These are phyloP conservation scores for Exidia glandulosa DNA, from an alignment of 768 basidiomycete genomes.

Conservation along the genomic window DNA sequence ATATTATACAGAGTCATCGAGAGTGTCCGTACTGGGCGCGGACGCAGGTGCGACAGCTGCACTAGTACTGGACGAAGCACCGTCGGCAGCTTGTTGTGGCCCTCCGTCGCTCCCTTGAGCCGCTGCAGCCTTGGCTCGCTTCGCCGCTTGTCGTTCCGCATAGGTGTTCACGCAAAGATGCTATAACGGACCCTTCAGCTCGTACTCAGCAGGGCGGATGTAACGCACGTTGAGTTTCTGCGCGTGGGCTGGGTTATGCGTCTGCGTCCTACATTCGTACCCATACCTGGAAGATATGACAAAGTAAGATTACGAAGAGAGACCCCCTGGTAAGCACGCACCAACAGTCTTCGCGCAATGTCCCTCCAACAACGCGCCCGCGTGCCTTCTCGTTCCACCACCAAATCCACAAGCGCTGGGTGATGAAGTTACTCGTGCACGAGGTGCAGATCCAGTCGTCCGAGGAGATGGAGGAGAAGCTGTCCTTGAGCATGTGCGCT, in stretches of 20 bases:
- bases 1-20: no score
- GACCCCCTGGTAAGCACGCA: not conserved
- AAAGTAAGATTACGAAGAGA: not conserved
- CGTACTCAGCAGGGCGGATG: not conserved
- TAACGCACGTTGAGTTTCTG: not conserved
- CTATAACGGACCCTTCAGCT: not conserved
- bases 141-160: not conserved
- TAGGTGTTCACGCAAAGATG: not conserved
- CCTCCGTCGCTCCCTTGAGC: no score
- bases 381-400: not conserved
- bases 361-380: not conserved
- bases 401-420: not conserved
- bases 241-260: not conserved
- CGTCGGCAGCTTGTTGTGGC: no score
- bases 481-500: not conserved
- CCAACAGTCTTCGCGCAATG: not conserved
- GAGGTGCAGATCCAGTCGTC: not conserved
- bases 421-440: not conserved
- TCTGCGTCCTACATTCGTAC: not conserved
- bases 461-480: not conserved
- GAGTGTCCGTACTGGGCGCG: no score
- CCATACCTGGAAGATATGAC: not conserved
- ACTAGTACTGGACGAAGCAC: no score
- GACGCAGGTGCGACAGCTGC: no score
- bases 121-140: not conserved